A percentile compares a stretch with the other conserved stretches of the same genome.
phyloP scores from a whole-genome alignment of 1,139 yeast species.

The Nadsonia starkeyi-henricii region DNA sequence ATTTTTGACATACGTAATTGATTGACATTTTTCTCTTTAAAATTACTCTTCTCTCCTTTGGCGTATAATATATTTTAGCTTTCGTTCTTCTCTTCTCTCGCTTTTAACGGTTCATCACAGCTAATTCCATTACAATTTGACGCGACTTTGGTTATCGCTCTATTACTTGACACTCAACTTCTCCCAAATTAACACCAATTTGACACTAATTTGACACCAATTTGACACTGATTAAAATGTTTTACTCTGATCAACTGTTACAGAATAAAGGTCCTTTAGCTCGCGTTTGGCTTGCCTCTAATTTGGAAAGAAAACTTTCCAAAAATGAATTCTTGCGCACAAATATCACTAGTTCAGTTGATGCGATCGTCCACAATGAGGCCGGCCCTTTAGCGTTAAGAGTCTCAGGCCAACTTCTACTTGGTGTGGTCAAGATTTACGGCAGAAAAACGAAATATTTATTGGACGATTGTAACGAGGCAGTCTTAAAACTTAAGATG shows the following conservation, averaged over 20 bases:
- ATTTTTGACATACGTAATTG: no score
- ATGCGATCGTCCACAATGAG: slow-evolving; percentile 31
- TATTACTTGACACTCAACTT: background rate
- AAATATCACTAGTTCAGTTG: slow-evolving; percentile 54
- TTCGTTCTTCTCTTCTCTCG: background rate
- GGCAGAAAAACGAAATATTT: slow-evolving; percentile 76
- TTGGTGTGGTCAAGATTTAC: slow-evolving; percentile 82
- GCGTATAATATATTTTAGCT: background rate
- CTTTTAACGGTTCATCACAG: background rate
- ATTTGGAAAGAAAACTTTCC: slow-evolving; percentile 66
- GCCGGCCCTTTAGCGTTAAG: slow-evolving; percentile 57
- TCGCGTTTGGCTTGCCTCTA: slow-evolving; percentile 89
- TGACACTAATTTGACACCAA: background rate
- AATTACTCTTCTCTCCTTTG: no score
- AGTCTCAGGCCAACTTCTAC: slow-evolving; percentile 73
- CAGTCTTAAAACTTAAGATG: slow-evolving; percentile 56
- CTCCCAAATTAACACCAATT: background rate
- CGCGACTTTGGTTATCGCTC: background rate
- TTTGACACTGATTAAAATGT: slow-evolving; percentile 16
- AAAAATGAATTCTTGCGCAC: slow-evolving; percentile 65
- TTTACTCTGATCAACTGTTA: slow-evolving; percentile 33
- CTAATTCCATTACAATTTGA: background rate
- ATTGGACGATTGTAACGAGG: slow-evolving; percentile 73
- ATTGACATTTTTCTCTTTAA: no score
- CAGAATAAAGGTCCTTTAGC: slow-evolving; percentile 74